A percentile compares a stretch with the other conserved stretches of the same genome.
These are phyloP conservation scores for Whalleya microplaca DNA, from an alignment of 2,329 filamentous ascomycete genomes.

Conservation along the genomic window DNA sequence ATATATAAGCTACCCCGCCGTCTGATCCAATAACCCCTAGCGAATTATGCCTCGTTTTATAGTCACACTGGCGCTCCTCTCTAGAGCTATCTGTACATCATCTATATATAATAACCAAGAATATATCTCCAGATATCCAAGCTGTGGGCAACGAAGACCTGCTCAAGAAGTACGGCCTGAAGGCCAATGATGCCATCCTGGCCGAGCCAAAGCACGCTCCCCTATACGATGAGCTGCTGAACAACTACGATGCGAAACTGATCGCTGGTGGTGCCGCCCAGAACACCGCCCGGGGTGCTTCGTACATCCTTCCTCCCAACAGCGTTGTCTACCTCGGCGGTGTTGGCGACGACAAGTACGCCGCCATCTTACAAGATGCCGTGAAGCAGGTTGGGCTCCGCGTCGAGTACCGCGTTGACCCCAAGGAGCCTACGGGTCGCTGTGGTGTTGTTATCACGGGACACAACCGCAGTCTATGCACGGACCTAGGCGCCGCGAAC, in stretches of 20 bases:
- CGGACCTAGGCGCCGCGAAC: conserved; percentile 94
- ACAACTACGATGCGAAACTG: conserved; percentile 90
- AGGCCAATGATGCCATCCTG: conserved; percentile 96
- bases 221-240: conserved; percentile 91
- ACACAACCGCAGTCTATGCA: conserved; percentile 93
- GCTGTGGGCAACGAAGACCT: conserved; percentile 80
- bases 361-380: conserved; percentile 82
- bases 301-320: conserved; percentile 91
- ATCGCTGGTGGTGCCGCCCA: conserved; percentile 96
- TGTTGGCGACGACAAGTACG: conserved; percentile 94
- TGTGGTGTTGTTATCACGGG: conserved; percentile 97
- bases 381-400: conserved; percentile 86
- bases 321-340: conserved; percentile 93
- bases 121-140: conserved; percentile 74
- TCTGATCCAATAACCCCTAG: neutral
- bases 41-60: neutral
- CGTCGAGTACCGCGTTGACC: conserved; percentile 93
- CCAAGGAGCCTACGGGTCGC: conserved; percentile 81
- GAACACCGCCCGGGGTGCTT: conserved; percentile 94
- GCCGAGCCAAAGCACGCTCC: conserved; percentile 88
- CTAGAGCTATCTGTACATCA: no score
- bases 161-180: conserved; percentile 89
- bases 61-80: neutral
- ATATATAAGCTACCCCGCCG: neutral
- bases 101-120: no score